Percentiles rank a stretch among this genome's conserved stretches.
phyloP scores from a whole-genome alignment of 2,329 filamentous ascomycete genomes.

The Knoxdaviesia capensis region DNA sequence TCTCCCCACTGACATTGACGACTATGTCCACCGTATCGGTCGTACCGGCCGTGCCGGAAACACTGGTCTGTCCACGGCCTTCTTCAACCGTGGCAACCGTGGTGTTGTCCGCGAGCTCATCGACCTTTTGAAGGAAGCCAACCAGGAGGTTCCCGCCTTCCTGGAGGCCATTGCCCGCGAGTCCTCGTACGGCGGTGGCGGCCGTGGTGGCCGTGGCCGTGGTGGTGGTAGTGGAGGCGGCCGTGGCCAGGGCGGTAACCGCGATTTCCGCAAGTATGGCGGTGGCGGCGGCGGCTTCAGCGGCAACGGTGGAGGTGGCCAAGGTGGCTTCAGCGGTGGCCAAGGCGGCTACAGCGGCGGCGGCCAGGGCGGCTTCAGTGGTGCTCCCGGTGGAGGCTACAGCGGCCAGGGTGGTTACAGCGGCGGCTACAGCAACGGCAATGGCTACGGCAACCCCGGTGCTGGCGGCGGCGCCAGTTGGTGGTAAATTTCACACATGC shows the following conservation, averaged over 20 bases:
- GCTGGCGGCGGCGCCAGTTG: conserved; percentile 39
- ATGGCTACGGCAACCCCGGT: conserved; percentile 47
- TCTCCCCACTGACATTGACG: conserved; percentile 94
- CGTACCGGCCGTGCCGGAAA: conserved; percentile 99
- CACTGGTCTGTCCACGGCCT: conserved; percentile 93
- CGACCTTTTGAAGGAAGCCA: conserved; percentile 95
- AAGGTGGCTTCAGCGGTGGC: conserved; percentile 22
- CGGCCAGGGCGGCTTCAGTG: conserved; percentile 21
- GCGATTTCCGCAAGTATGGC: conserved; percentile 73
- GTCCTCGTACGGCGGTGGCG: conserved; percentile 60
- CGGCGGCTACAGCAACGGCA: conserved; percentile 23
- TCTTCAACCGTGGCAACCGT: conserved; percentile 99
- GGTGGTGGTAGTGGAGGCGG: conserved; percentile 48
- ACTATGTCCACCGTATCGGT: conserved; percentile 98
- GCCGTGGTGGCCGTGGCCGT: conserved; percentile 37
- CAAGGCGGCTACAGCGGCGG: conserved; percentile 18
- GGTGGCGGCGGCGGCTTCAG: conserved; percentile 28
- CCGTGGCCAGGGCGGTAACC: conserved; percentile 45
- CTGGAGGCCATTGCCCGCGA: conserved; percentile 95
- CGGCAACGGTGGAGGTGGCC: conserved; percentile 19
- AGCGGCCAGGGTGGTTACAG: conserved; percentile 15
- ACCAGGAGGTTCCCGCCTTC: conserved; percentile 89
- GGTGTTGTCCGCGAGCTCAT: conserved; percentile 92
- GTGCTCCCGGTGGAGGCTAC: conserved; percentile 13
- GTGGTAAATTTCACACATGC: conserved; percentile 29